These are phyloP conservation scores for Magnusiomyces clavatus DNA, from an alignment of 1,139 yeast species.

Conservation along the genomic window DNA sequence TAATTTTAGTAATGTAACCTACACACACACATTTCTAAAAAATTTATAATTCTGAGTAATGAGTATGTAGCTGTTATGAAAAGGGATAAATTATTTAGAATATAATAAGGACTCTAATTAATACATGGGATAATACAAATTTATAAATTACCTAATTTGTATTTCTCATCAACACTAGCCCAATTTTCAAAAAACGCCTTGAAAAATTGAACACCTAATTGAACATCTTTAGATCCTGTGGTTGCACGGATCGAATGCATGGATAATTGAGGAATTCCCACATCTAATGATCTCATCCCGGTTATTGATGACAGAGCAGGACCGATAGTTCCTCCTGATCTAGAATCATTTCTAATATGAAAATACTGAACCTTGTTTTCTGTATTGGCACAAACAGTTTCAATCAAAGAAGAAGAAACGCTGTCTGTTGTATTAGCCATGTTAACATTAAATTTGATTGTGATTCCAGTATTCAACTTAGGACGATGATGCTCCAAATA, in stretches of 20 bases:
- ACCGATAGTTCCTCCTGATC: slow-evolving; percentile 79
- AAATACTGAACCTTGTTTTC: slow-evolving; percentile 45
- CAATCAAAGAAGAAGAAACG: slow-evolving; percentile 51
- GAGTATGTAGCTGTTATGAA: neutral
- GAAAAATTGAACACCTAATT: slow-evolving; percentile 59
- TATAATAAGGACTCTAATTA: too few relatives aligned
- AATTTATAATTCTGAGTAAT: neutral
- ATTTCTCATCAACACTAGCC: slow-evolving; percentile 41
- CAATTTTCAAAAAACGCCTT: slow-evolving; percentile 53
- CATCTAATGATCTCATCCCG: slow-evolving; percentile 69
- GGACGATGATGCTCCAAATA: slow-evolving; percentile 64
- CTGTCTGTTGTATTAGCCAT: slow-evolving; percentile 67
- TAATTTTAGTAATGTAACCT: too few relatives aligned
- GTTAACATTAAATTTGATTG: slow-evolving; percentile 58
- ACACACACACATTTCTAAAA: too few relatives aligned
- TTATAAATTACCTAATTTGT: slow-evolving; percentile 36
- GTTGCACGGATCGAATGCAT: slow-evolving; percentile 81
- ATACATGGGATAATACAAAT: too few relatives aligned
- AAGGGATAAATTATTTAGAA: too few relatives aligned
- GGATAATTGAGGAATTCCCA: slow-evolving; percentile 70
- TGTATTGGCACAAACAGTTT: slow-evolving; percentile 42
- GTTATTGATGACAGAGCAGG: slow-evolving; percentile 56
- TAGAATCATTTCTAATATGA: slow-evolving; percentile 53
- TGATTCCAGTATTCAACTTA: slow-evolving; percentile 62
- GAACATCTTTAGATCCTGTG: slow-evolving; percentile 62